Evolutionary conservation across 768 basidiomycete genomes (phyloP), one percentile per base, ranked within the genome.

Genomic region (Leccinum longicurvipes): DNA sequence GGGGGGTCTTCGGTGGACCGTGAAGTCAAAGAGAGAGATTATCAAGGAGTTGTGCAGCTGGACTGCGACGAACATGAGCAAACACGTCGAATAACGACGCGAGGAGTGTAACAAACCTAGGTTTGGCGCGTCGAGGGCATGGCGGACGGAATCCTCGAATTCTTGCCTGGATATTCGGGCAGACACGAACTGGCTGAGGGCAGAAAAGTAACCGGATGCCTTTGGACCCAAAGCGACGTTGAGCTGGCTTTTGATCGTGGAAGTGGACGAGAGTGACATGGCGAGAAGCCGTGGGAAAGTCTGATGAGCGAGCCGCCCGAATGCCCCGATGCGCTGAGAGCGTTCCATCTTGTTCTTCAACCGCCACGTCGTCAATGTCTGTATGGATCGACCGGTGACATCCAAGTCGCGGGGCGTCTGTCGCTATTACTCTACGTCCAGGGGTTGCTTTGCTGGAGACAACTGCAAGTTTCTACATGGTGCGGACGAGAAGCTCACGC

Each of bases 11-110:
- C 85, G 83, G 61, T 86, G 82, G 0, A 83, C 82, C 2, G 89
- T 88, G 23, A 87, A 86, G 69, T 90, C 89, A 59, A 92, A 89
- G 15, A 93, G 71, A 2, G 90, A 90, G 28, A 92, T 91, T 32
- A 93, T 84, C 29, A 93, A 77, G 11, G 90, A 84, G 69, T 93
- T 93, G 67, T 93, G 91, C 2, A 91, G 74, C 69, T 90, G 89
- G 27, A 91, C 87, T 86, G 58, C n/a, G 42, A 10, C 54, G 29
- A 56, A 25, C 24, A 54, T 67, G 23, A 64, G 63, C 27, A 12
- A 45, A n/a, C 17, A 11, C 11, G 41, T 28, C 15, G n/a, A 34
- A 46, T 19, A 19, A 24, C 7, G 25, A 15, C 19, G 50, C 25
- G 47, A 44, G 21, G 19, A 47, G 27, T 9, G n/a, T 6, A 39